Evolutionary conservation across 106 monocot genomes (phyloP), one percentile per base, ranked within the genome.

Genomic region (Iris macrosiphon): DNA sequence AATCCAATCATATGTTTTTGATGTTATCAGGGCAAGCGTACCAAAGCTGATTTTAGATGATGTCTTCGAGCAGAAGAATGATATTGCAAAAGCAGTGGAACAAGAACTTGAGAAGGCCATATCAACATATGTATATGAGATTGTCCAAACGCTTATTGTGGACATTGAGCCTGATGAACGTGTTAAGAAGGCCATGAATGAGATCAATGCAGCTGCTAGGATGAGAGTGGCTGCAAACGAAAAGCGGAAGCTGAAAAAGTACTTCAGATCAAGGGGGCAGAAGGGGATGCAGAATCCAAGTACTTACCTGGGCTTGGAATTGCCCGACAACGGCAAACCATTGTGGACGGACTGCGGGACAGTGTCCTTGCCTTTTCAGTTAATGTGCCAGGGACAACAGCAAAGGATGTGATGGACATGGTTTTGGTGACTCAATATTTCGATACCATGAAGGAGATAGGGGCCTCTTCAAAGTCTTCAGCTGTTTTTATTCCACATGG

Each of bases 331-430:
- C 81, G 82, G 20, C 87, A 87, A 57, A 82, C 87, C 13, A 87
- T 87, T 2, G 78, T 78, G 8, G 87, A 87, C 20, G 87, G 87
- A 0, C 61, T 87, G 2, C 67, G 87, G 21, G 75, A 87, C 52
- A 87, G 87, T 19, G 87, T 87, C 26, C 72, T 87, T 13, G 87
- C 75, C 6, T 87, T 87, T 69, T 87, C 87, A 0, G 71, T 57
- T 4, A 87, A 87, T 16, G 82, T 87, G 15, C 87, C 87, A 0
- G 87, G 87, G 1, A 87, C 87, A 0, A 74, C 75, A 0, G 70
- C 87, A 0, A 87, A 87, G 60, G 87, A 87, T 33, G 82, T 87
- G 27, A 82, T 87, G 87, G 87, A 87, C 51, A 87, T 87, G 87
- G 82, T 87, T 7, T 26, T 87, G 7, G 70, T 87, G 23, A 87